Percentiles rank a stretch among this genome's conserved stretches.
phyloP scores from a whole-genome alignment of 1,284 basidiomycete species.

The Wallemia ichthyophaga region DNA sequence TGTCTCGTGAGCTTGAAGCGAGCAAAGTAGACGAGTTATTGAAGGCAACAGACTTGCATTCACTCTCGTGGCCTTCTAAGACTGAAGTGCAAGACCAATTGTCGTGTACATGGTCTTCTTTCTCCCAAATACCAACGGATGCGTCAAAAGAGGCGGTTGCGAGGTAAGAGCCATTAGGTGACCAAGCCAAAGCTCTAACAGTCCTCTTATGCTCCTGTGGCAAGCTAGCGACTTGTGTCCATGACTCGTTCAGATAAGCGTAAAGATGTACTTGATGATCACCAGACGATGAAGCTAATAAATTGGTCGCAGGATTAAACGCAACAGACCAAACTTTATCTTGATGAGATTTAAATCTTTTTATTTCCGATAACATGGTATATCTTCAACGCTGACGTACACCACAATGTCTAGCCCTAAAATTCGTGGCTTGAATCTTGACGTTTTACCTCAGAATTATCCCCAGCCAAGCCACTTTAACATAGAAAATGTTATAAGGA shows the following conservation, averaged over 20 bases:
- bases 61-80: constrained; percentile 85
- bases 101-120: constrained; percentile 17
- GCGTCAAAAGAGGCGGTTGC: constrained; percentile 88
- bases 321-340: constrained; percentile 66
- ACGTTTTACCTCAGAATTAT: constrained; percentile 16
- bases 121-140: constrained; percentile 74
- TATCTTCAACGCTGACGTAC: too few relatives aligned
- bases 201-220: constrained; percentile 64
- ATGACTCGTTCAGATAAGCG: constrained; percentile 17
- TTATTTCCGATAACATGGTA: not conserved
- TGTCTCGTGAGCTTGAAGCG: constrained; percentile 79
- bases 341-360: constrained; percentile 29
- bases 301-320: constrained; percentile 59
- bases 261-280: constrained; percentile 77
- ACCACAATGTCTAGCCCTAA: too few relatives aligned
- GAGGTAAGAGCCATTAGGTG: constrained; percentile 59
- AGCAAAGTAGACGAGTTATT: constrained; percentile 45
- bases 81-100: constrained; percentile 60
- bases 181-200: constrained; percentile 67
- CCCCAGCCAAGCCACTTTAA: constrained; percentile 38
- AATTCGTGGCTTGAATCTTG: constrained; percentile 14
- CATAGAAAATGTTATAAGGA: constrained; percentile 54
- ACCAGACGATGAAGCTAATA: constrained; percentile 74
- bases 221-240: constrained; percentile 10
- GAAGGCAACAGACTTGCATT: constrained; percentile 84